Evolutionary conservation across 2,329 filamentous ascomycete genomes (phyloP).

Genomic region (Colletotrichum falcatum): DNA sequence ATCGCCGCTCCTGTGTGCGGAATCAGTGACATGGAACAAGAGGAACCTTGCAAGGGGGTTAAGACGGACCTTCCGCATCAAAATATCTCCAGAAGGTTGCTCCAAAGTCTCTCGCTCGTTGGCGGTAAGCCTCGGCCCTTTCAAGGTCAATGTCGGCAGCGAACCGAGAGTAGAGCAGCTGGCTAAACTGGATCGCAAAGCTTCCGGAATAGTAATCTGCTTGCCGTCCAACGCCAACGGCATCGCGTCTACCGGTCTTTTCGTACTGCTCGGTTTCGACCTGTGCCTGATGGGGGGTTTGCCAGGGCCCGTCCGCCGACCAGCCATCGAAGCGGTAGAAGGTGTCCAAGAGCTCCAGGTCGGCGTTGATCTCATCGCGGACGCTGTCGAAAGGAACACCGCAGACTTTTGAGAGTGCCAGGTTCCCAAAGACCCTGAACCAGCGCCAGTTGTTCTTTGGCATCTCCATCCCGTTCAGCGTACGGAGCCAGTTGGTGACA

Average conservation of each 20-base stretch:
- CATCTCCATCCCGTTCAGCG: constrained; percentile 58
- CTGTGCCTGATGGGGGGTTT: constrained; percentile 43
- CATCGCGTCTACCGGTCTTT: constrained; percentile 43
- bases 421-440: constrained; percentile 64
- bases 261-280: constrained; percentile 35
- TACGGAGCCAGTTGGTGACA: constrained; percentile 55
- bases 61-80: constrained; percentile 53
- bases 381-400: constrained; percentile 52
- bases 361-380: constrained; percentile 52
- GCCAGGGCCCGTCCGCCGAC: constrained; percentile 61
- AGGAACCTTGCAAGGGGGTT: accelerated
- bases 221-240: constrained; percentile 49
- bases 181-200: constrained; percentile 65
- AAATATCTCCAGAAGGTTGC: constrained; percentile 61
- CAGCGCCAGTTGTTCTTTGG: constrained; percentile 64
- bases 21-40: background rate
- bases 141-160: constrained; percentile 55
- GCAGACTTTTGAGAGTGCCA: constrained; percentile 57
- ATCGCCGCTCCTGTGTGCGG: constrained; percentile 57
- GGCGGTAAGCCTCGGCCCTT: constrained; percentile 52
- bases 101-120: constrained; percentile 56
- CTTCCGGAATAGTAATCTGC: constrained; percentile 66
- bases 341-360: constrained; percentile 57
- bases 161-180: constrained; percentile 60
- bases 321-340: constrained; percentile 61